A percentile compares a stretch with the other conserved stretches of the same genome.
phyloP scores from a whole-genome alignment of 2,329 filamentous ascomycete species.

The Nemania abortiva region DNA sequence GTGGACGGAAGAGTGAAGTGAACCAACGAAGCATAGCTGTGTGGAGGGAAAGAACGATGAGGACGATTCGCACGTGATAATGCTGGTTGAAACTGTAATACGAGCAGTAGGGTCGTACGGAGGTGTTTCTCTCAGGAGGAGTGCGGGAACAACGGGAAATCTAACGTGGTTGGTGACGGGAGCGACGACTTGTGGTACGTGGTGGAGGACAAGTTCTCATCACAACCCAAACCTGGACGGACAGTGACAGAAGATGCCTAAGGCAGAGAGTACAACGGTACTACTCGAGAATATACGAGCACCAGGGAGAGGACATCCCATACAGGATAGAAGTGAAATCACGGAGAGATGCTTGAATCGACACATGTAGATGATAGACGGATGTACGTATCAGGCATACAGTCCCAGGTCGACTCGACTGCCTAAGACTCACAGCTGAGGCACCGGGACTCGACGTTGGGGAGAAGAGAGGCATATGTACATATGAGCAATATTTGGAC shows the following conservation, averaged over 20 bases:
- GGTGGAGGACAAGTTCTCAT: neutral
- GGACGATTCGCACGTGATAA: neutral
- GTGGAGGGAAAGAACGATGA: neutral
- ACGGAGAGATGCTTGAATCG: neutral
- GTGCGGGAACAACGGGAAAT: neutral
- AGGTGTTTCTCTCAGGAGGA: neutral
- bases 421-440: neutral
- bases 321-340: constrained; percentile 3
- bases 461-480: neutral
- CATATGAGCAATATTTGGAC: constrained; percentile 53
- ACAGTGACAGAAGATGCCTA: neutral
- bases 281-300: neutral
- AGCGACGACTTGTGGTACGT: neutral
- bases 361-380: neutral
- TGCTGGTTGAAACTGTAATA: neutral
- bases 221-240: neutral
- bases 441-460: constrained; percentile 3
- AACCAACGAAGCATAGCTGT: neutral
- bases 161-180: neutral
- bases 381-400: neutral
- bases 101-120: neutral
- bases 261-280: neutral
- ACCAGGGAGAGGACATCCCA: neutral
- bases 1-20: neutral
- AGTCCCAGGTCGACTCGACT: neutral